These are phyloP conservation scores for Piloderma croceum DNA, from an alignment of 768 basidiomycete genomes.

Conservation along the genomic window DNA sequence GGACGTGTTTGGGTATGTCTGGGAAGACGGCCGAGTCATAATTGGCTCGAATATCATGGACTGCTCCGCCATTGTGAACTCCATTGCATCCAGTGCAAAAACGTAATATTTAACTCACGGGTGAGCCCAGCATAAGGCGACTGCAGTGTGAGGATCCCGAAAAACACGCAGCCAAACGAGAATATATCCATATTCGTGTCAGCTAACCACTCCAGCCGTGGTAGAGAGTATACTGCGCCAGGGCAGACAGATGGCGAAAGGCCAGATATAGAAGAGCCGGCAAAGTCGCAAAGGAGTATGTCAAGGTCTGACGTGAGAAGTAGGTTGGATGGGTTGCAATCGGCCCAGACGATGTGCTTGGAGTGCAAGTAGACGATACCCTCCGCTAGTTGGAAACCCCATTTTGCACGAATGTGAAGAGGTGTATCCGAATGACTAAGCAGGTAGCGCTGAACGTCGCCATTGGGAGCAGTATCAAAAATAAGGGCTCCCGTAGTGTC, in stretches of 20 bases:
- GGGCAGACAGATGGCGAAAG: not conserved
- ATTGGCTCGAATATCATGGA: too few species aligned
- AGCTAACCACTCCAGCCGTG: too few species aligned
- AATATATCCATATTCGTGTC: not conserved
- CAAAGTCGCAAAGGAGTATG: conserved; percentile 7
- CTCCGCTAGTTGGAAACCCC: conserved; percentile 6
- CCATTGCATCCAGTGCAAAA: too few species aligned
- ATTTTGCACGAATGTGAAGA: not conserved
- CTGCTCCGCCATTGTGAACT: too few species aligned
- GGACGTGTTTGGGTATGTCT: too few species aligned
- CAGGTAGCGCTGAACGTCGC: conserved; percentile 1
- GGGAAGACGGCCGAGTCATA: too few species aligned
- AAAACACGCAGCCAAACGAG: conserved; percentile 6
- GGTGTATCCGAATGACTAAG: not conserved
- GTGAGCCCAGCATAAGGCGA: too few species aligned
- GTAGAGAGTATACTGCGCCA: too few species aligned
- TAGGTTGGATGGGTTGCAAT: conserved; percentile 5
- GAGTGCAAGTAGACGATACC: conserved; percentile 3
- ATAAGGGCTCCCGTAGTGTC: too few species aligned
- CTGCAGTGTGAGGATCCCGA: conserved; percentile 8
- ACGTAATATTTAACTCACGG: too few species aligned
- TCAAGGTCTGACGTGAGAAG: conserved; percentile 1
- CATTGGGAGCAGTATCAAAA: too few species aligned
- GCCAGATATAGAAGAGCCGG: not conserved
- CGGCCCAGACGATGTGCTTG: conserved; percentile 1